Evolutionary conservation across 2,329 filamentous ascomycete genomes (phyloP).

Genomic region (Periconia sp.): DNA sequence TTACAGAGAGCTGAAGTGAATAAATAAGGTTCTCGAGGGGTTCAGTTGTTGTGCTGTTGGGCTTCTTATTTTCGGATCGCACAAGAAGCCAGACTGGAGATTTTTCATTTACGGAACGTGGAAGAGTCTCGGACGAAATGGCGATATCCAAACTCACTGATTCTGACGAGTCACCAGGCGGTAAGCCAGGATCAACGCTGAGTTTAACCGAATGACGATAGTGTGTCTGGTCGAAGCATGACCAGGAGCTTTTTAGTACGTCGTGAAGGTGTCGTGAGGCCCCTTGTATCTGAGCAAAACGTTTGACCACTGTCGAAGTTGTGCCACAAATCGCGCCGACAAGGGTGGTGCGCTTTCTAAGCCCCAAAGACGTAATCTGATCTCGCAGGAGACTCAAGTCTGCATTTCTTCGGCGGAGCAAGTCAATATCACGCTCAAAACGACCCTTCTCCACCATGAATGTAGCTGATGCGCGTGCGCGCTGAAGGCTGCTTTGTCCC

Average conservation of each 20-base stretch:
- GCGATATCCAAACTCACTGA: slow-evolving; percentile 1
- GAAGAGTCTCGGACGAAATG: not conserved
- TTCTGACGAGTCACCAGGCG: too few species aligned
- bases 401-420: slow-evolving; percentile 2
- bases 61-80: not conserved
- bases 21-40: not conserved
- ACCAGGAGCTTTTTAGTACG: not conserved
- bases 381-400: slow-evolving; percentile 2
- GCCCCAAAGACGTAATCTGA: not conserved
- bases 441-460: slow-evolving; percentile 3
- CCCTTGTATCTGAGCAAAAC: not conserved
- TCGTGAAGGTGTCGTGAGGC: slow-evolving; percentile 1
- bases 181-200: not conserved
- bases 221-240: not conserved
- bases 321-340: not conserved
- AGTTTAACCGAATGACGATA: slow-evolving; percentile 1
- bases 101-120: not conserved
- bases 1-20: not conserved
- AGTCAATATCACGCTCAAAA: slow-evolving; percentile 3
- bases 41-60: too few species aligned
- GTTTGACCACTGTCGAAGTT: not conserved
- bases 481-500: not conserved
- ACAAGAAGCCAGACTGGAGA: not conserved
- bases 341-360: not conserved
- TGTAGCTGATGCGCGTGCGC: not conserved